Evolutionary conservation across 2,329 filamentous ascomycete genomes (phyloP).

Genomic region (Fusarium pseudocircinatum): DNA sequence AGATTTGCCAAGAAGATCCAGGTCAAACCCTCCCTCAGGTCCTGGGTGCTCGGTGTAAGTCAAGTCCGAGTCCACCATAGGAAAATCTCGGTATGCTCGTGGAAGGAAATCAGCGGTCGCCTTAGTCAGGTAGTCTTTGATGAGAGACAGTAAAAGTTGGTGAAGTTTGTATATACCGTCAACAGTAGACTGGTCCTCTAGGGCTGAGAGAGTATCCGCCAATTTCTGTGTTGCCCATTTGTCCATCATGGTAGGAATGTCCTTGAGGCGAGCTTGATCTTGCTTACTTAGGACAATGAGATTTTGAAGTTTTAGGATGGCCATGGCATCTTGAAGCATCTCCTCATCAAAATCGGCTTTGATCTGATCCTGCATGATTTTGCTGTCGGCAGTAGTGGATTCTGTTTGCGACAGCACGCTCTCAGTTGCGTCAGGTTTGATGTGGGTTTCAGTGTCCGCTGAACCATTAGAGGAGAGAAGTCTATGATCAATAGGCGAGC

Average conservation of each 20-base stretch:
- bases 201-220: not conserved
- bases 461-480: not conserved
- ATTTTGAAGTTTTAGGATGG: not conserved
- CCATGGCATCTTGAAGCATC: conserved; percentile 6
- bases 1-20: not conserved
- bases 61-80: fast-evolving
- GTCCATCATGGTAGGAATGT: not conserved
- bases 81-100: not conserved
- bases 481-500: not conserved
- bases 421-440: not conserved
- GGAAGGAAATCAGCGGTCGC: not conserved
- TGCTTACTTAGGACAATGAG: not conserved
- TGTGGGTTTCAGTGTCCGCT: not conserved
- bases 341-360: not conserved
- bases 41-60: not conserved
- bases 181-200: not conserved
- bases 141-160: not conserved
- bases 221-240: not conserved
- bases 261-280: not conserved
- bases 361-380: not conserved
- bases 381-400: not conserved
- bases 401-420: not conserved
- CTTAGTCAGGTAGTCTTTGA: conserved; percentile 10
- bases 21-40: not conserved
- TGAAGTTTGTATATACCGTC: not conserved